Percentiles rank a stretch among this genome's conserved stretches.
phyloP scores from a whole-genome alignment of 169 alveolate species.

The Plasmodium vivax region DNA sequence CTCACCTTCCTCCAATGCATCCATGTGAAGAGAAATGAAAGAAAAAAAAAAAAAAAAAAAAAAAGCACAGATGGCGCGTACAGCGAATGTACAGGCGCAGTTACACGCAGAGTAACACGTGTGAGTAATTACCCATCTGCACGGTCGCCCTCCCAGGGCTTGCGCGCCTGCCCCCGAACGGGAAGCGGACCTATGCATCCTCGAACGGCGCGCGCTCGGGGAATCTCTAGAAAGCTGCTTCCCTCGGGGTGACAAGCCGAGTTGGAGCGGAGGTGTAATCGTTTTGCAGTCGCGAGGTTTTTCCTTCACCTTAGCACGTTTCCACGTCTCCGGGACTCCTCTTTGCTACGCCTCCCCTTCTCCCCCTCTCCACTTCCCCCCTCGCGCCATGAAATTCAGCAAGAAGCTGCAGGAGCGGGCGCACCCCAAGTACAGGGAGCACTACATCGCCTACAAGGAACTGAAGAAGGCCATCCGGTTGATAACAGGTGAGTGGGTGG shows the following conservation, averaged over 20 bases:
- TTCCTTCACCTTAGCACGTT: neutral
- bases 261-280: neutral
- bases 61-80: neutral
- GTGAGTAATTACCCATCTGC: neutral
- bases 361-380: too few relatives aligned
- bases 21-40: neutral
- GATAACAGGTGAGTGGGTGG: slow-evolving; percentile 76
- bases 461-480: slow-evolving; percentile 82
- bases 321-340: neutral
- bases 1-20: neutral
- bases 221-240: too few relatives aligned
- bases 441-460: slow-evolving; percentile 84
- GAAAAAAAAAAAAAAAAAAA: neutral
- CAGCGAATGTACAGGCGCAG: neutral
- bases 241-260: neutral
- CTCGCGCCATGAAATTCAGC: slow-evolving; percentile 80
- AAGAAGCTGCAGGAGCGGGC: slow-evolving; percentile 79
- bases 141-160: neutral
- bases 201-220: neutral
- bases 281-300: neutral
- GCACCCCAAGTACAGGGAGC: slow-evolving; percentile 77
- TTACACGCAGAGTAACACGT: neutral
- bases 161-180: neutral
- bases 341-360: too few relatives aligned
- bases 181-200: neutral